These are phyloP conservation scores for Leccinum brunneo-olivaceum DNA, from an alignment of 1,284 basidiomycete genomes.

Conservation along the genomic window DNA sequence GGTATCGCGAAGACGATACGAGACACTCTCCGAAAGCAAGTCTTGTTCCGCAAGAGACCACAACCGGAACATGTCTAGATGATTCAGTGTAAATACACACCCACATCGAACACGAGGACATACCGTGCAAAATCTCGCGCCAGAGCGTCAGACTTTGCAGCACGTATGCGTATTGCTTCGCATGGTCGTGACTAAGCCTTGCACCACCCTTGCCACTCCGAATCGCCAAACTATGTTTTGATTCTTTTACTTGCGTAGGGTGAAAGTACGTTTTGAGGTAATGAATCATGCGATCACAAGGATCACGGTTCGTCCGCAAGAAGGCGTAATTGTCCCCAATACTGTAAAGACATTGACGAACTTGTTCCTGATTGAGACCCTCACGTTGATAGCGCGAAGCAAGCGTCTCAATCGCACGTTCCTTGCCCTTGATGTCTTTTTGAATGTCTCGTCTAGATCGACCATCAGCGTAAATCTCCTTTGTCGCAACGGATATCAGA, in stretches of 20 bases:
- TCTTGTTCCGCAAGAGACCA: conserved; percentile 78
- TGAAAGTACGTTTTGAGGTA: conserved; percentile 73
- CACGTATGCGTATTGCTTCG: conserved; percentile 76
- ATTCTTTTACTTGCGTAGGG: conserved; percentile 55
- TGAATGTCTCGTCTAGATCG: conserved; percentile 68
- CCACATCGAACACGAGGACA: background rate
- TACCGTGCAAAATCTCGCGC: conserved; percentile 79
- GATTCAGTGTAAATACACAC: conserved; percentile 2
- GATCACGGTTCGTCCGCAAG: conserved; percentile 73
- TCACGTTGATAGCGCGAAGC: conserved; percentile 53
- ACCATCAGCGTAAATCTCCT: conserved; percentile 70
- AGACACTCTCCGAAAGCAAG: conserved; percentile 61
- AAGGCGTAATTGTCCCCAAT: conserved; percentile 84
- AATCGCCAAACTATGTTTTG: conserved; percentile 64
- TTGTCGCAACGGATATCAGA: conserved; percentile 63
- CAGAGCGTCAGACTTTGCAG: conserved; percentile 77
- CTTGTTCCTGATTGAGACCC: conserved; percentile 52
- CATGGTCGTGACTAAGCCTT: conserved; percentile 73
- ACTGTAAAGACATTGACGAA: conserved; percentile 73
- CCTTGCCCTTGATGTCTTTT: conserved; percentile 72
- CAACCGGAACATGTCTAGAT: conserved; percentile 73
- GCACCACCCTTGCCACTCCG: conserved; percentile 71
- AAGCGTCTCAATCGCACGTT: conserved; percentile 71
- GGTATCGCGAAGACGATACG: conserved; percentile 74
- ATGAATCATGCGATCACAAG: conserved; percentile 73